Conservation (phyloP, 345 rosid species). For the Gossypium turneri region DNA sequence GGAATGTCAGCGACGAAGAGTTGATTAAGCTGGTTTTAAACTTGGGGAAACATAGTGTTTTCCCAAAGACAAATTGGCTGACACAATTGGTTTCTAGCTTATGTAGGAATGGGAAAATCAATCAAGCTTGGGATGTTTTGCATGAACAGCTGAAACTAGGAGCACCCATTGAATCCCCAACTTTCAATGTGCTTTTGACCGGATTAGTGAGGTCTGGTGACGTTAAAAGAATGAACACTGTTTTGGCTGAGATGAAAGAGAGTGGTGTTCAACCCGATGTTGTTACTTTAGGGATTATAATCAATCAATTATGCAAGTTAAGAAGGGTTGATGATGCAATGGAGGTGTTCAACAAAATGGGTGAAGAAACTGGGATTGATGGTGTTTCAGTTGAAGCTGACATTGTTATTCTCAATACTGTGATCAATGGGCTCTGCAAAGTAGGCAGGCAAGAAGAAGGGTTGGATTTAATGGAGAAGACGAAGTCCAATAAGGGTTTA, state of each 20-base stretch:
- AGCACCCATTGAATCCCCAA: constrained; percentile 35
- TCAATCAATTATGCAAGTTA: constrained; percentile 58
- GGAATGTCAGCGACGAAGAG: constrained; percentile 34
- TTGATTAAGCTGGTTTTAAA: constrained; percentile 37
- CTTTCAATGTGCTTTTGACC: constrained; percentile 63
- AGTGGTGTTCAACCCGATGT: constrained; percentile 43
- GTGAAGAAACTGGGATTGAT: constrained; percentile 28
- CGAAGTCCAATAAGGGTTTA: constrained; percentile 44
- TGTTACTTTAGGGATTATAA: constrained; percentile 62
- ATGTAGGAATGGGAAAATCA: constrained; percentile 34
- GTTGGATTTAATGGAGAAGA: constrained; percentile 40
- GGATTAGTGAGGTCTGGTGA: constrained; percentile 46
- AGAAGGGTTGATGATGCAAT: constrained; percentile 63
- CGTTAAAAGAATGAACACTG: constrained; percentile 49
- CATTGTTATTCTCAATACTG: constrained; percentile 50
- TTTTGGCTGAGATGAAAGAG: constrained; percentile 59
- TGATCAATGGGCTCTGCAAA: constrained; percentile 73
- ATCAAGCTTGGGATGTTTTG: constrained; percentile 49
- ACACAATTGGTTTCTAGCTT: constrained; percentile 42
- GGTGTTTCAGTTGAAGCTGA: constrained; percentile 53
- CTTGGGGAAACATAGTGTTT: constrained; percentile 42
- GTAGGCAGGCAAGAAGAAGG: constrained; percentile 81
- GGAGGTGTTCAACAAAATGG: constrained; percentile 50
- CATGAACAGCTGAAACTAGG: constrained; percentile 42
- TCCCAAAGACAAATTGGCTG: constrained; percentile 43